These are phyloP conservation scores for Dactylis glomerata DNA, from an alignment of 176 grass and related monocot genomes.

Conservation along the genomic window DNA sequence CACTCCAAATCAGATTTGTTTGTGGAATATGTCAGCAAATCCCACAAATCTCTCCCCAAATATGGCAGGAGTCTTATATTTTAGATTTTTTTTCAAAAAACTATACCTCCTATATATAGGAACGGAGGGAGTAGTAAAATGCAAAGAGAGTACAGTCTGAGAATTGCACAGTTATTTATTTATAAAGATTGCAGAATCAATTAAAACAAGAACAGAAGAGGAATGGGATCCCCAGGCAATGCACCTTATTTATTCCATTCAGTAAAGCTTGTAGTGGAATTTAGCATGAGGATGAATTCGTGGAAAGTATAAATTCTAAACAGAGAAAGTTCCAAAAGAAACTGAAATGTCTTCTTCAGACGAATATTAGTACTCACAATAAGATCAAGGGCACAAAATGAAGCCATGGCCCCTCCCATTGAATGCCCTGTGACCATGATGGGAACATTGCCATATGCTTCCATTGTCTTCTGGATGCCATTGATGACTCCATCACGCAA, in stretches of 20 bases:
- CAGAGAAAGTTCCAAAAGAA: not conserved
- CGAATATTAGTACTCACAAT: conserved; percentile 49
- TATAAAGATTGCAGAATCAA: conserved; percentile 5
- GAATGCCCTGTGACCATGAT: conserved; percentile 70
- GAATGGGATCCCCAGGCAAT: not conserved
- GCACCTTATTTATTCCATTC: not conserved
- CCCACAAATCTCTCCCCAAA: too few species aligned
- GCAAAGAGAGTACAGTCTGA: not conserved
- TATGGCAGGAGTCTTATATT: too few species aligned
- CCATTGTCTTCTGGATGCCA: conserved; percentile 53
- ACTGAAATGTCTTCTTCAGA: not conserved
- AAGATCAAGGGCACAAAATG: conserved; percentile 77
- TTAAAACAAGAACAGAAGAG: not conserved
- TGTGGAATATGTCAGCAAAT: too few species aligned
- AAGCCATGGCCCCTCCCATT: conserved; percentile 82
- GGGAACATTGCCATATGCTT: conserved; percentile 55
- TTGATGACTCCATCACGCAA: conserved; percentile 43
- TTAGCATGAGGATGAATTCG: not conserved
- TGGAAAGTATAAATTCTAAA: not conserved
- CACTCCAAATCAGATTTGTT: too few species aligned
- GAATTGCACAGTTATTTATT: not conserved
- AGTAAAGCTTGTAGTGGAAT: not conserved
- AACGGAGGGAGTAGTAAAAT: too few species aligned
- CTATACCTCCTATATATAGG: too few species aligned
- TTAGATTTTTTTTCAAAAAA: too few species aligned